A percentile compares a stretch with the other conserved stretches of the same genome.
These are phyloP conservation scores for Sideroxylon spinosum DNA, from an alignment of 179 eudicot genomes.

Conservation along the genomic window DNA sequence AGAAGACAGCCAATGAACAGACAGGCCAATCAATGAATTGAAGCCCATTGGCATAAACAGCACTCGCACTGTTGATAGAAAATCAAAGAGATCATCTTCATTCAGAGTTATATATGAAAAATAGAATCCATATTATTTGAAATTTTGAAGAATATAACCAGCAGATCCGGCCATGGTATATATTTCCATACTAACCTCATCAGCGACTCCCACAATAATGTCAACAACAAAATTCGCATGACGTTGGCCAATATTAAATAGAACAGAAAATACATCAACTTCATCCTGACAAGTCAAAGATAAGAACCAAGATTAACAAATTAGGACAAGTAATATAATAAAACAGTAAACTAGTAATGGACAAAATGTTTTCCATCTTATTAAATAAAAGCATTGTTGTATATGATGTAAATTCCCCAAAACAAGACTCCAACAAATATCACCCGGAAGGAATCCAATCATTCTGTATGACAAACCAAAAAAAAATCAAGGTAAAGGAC, in stretches of 20 bases:
- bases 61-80: neutral
- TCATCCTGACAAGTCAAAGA: slow-evolving; percentile 57
- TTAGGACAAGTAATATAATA: neutral
- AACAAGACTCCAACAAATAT: neutral
- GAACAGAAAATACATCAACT: slow-evolving; percentile 49
- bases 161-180: neutral
- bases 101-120: neutral
- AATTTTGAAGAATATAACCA: neutral
- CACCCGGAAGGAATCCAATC: neutral
- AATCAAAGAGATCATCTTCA: neutral
- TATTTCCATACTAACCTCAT: slow-evolving; percentile 29
- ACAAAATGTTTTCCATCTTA: neutral
- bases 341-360: neutral
- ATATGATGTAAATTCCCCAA: neutral
- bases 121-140: neutral
- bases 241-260: slow-evolving; percentile 51
- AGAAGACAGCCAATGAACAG: neutral
- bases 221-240: slow-evolving; percentile 61
- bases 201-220: slow-evolving; percentile 32
- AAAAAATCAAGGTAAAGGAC: neutral
- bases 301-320: slow-evolving; percentile 7
- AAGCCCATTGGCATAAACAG: neutral
- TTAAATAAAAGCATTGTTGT: neutral
- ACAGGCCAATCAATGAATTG: neutral
- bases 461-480: neutral